Percentiles rank a stretch among this genome's conserved stretches.
phyloP scores from a whole-genome alignment of 2,329 filamentous ascomycete genomes.

The Paramyrothecium sp. region DNA sequence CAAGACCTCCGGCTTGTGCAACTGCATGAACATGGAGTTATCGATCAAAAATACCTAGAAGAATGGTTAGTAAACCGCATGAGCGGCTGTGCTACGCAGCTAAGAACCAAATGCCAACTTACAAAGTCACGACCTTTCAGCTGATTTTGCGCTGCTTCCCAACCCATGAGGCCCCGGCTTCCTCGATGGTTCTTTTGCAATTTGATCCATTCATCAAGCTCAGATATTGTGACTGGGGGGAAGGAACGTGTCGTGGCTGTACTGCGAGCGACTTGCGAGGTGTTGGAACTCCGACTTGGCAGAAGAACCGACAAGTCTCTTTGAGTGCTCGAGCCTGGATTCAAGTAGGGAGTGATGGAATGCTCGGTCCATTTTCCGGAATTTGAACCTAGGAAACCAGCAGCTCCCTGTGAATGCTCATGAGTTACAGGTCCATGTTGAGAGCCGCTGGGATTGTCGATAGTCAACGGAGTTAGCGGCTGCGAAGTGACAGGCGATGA shows the following conservation, averaged over 20 bases:
- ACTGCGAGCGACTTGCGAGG: not conserved
- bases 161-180: not conserved
- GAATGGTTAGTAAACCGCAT: not conserved
- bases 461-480: no score
- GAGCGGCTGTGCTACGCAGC: no score
- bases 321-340: no score
- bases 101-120: not conserved
- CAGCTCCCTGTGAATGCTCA: no score
- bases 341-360: no score
- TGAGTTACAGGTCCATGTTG: no score
- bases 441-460: no score
- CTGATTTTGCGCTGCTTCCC: not conserved
- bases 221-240: not conserved
- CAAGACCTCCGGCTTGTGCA: not conserved
- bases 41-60: not conserved
- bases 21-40: not conserved
- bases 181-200: not conserved
- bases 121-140: not conserved
- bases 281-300: no score
- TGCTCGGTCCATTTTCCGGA: no score
- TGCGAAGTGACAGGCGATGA: no score
- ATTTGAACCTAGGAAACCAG: no score
- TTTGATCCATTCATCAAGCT: not conserved
- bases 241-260: not conserved
- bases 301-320: no score